A percentile compares a stretch with the other conserved stretches of the same genome.
These are phyloP conservation scores for Aspergillus sojae DNA, from an alignment of 2,329 filamentous ascomycete genomes.

Conservation along the genomic window DNA sequence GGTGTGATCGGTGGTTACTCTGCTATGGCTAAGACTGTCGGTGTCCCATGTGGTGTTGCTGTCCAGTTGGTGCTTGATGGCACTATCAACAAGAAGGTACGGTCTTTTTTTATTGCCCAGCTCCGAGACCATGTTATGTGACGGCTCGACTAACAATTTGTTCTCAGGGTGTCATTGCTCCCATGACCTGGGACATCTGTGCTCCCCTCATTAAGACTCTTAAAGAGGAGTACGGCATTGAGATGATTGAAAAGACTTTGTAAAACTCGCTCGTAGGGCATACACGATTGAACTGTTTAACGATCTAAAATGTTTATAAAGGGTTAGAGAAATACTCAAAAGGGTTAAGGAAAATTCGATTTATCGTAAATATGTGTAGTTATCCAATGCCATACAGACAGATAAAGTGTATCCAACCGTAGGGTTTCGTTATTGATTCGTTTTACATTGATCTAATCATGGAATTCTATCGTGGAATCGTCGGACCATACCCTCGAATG, in stretches of 20 bases:
- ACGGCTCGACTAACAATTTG: background rate
- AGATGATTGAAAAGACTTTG: constrained; percentile 68
- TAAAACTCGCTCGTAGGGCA: constrained; percentile 24
- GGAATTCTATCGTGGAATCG: constrained; percentile 28
- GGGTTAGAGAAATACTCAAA: background rate
- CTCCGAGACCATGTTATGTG: background rate
- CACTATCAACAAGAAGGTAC: constrained; percentile 65
- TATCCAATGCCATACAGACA: background rate
- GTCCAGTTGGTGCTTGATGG: constrained; percentile 78
- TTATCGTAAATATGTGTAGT: background rate
- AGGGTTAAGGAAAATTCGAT: constrained; percentile 1
- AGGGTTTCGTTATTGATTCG: constrained; percentile 11
- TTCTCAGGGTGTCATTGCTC: constrained; percentile 69
- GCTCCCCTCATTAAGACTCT: constrained; percentile 76
- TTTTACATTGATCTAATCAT: constrained; percentile 22
- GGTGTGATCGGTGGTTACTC: constrained; percentile 78
- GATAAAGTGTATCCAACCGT: background rate
- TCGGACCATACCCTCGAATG: constrained; percentile 21
- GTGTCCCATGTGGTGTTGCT: constrained; percentile 73
- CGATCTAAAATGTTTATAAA: constrained; percentile 3
- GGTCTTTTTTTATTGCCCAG: constrained; percentile 4
- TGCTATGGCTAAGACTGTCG: constrained; percentile 82
- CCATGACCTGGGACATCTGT: constrained; percentile 72
- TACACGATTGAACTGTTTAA: background rate
- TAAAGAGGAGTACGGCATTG: constrained; percentile 75